Conservation (phyloP, 2,329 filamentous ascomycete species). For the Pseudogymnoascus sp. region DNA sequence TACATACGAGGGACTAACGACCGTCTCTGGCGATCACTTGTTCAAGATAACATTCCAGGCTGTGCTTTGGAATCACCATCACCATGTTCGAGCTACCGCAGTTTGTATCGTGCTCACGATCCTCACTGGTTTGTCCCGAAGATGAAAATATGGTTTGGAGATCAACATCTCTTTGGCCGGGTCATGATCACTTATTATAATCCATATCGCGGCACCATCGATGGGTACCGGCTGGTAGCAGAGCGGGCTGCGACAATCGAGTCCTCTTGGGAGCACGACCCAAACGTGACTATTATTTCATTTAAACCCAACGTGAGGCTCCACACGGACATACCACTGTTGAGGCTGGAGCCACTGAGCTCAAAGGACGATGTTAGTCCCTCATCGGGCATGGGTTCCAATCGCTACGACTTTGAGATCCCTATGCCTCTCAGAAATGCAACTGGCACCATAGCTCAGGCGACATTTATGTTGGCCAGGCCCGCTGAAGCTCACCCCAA, state of each 20-base stretch:
- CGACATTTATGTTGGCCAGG: conserved; percentile 59
- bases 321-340: conserved; percentile 65
- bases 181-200: conserved; percentile 73
- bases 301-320: conserved; percentile 65
- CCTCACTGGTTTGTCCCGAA: conserved; percentile 77
- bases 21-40: conserved; percentile 60
- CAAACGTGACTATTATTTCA: conserved; percentile 58
- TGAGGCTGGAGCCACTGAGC: conserved; percentile 41
- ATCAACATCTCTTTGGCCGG: conserved; percentile 64
- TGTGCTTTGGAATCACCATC: conserved; percentile 43
- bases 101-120: conserved; percentile 66
- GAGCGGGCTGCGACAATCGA: conserved; percentile 47
- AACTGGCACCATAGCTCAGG: conserved; percentile 45
- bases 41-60: conserved; percentile 60
- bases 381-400: conserved; percentile 19
- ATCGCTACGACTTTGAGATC: conserved; percentile 40
- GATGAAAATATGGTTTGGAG: conserved; percentile 79
- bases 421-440: conserved; percentile 43
- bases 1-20: conserved; percentile 55
- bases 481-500: conserved; percentile 34
- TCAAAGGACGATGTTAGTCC: conserved; percentile 13
- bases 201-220: conserved; percentile 62
- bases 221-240: conserved; percentile 69
- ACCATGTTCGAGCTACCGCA: conserved; percentile 56
- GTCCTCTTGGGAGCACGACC: conserved; percentile 57